These are phyloP conservation scores for Aspergillus costaricaensis DNA, from an alignment of 2,329 filamentous ascomycete genomes.

Conservation along the genomic window DNA sequence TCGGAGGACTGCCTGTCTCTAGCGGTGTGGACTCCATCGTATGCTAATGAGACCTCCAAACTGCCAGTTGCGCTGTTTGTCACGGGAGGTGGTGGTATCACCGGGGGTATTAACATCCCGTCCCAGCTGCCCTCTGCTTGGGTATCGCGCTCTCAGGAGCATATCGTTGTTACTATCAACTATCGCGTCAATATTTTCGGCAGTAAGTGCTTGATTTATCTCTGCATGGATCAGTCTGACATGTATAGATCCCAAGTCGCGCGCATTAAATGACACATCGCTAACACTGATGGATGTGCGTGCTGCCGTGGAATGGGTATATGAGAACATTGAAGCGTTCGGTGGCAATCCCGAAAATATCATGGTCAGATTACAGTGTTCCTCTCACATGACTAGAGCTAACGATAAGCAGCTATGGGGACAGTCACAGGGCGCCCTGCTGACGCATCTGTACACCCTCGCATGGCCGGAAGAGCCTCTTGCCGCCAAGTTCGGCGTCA, in stretches of 20 bases:
- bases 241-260: slow-evolving; percentile 17
- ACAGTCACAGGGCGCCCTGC: slow-evolving; percentile 27
- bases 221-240: background rate
- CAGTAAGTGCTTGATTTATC: background rate
- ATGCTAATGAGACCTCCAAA: slow-evolving; percentile 17
- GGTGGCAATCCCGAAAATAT: slow-evolving; percentile 32
- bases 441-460: slow-evolving; percentile 26
- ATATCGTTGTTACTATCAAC: slow-evolving; percentile 45
- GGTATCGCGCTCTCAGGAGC: slow-evolving; percentile 43
- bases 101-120: slow-evolving; percentile 41
- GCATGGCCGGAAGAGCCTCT: slow-evolving; percentile 26
- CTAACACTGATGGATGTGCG: slow-evolving; percentile 19
- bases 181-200: slow-evolving; percentile 33
- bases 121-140: slow-evolving; percentile 28
- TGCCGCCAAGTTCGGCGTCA: slow-evolving; percentile 18
- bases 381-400: background rate
- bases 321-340: slow-evolving; percentile 38
- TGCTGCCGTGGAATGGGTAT: slow-evolving; percentile 34
- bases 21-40: slow-evolving; percentile 46
- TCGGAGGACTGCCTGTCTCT: slow-evolving; percentile 49
- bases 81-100: slow-evolving; percentile 25
- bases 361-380: background rate
- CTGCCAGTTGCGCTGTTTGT: slow-evolving; percentile 28
- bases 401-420: slow-evolving; percentile 25
- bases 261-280: background rate